Conservation (phyloP, 257 asterid genomes). For the Lantana camara region DNA sequence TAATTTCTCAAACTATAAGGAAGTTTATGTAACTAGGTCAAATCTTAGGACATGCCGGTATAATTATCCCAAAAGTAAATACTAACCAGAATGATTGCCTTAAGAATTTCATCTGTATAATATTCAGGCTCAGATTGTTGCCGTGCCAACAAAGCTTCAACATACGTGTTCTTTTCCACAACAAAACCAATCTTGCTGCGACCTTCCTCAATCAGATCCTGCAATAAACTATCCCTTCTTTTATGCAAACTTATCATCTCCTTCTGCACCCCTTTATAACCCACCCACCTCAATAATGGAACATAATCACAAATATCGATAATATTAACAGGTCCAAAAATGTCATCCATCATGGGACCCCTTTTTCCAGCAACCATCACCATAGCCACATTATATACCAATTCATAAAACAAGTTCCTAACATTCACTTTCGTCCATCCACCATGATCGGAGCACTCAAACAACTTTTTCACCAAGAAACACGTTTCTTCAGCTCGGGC, state of each 20-base stretch:
- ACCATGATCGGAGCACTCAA: background rate
- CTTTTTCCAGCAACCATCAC: slow-evolving; percentile 45
- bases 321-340: slow-evolving; percentile 39
- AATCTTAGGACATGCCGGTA: no score
- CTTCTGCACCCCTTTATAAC: slow-evolving; percentile 30
- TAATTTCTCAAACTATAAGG: background rate
- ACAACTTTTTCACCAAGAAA: slow-evolving; percentile 28
- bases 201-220: slow-evolving; percentile 35
- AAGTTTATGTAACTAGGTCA: no score
- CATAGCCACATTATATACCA: slow-evolving; percentile 42
- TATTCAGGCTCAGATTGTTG: slow-evolving; percentile 35
- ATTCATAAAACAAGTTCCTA: slow-evolving; percentile 37
- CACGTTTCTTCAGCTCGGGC: slow-evolving; percentile 37
- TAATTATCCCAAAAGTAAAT: background rate
- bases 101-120: slow-evolving; percentile 37
- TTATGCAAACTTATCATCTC: slow-evolving; percentile 14
- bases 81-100: slow-evolving; percentile 39
- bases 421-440: slow-evolving; percentile 40
- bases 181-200: slow-evolving; percentile 3
- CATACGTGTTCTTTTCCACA: slow-evolving; percentile 18
- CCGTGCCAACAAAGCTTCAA: slow-evolving; percentile 32
- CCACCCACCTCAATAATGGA: slow-evolving; percentile 42
- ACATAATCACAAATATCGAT: slow-evolving; percentile 37
- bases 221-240: slow-evolving; percentile 31
- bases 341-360: slow-evolving; percentile 38